These are phyloP conservation scores for Oryza glaberrima DNA, from an alignment of 176 grass and related monocot species.

Conservation along the genomic window DNA sequence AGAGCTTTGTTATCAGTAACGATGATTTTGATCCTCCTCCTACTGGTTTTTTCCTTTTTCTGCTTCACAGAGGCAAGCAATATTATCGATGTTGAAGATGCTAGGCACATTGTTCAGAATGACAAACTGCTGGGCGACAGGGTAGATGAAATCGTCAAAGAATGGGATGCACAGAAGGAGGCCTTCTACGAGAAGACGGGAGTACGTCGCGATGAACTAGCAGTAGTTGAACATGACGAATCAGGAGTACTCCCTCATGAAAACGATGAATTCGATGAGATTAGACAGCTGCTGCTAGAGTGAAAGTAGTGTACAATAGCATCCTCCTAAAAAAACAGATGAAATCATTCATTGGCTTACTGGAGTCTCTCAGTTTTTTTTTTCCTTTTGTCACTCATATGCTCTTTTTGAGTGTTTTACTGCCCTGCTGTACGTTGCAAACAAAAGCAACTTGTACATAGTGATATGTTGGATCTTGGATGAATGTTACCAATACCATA, in stretches of 20 bases:
- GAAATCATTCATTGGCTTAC: background rate
- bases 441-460: constrained; percentile 14
- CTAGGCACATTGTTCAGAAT: constrained; percentile 55
- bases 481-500: background rate
- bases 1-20: constrained; percentile 9
- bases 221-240: constrained; percentile 16
- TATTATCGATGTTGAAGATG: constrained; percentile 48
- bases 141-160: constrained; percentile 62
- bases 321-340: background rate
- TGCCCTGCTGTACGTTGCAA: background rate
- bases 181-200: constrained; percentile 73
- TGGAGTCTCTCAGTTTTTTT: background rate
- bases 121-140: constrained; percentile 53
- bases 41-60: background rate
- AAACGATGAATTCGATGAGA: constrained; percentile 52
- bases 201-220: constrained; percentile 42
- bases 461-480: background rate
- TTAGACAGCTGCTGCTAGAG: constrained; percentile 56
- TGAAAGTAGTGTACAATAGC: constrained; percentile 53
- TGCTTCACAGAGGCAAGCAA: constrained; percentile 53
- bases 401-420: background rate
- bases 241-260: constrained; percentile 14
- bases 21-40: background rate
- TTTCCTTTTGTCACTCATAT: background rate
- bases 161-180: constrained; percentile 80